Conservation (phyloP, 75 land plant genomes). For the Selaginella tamariscina region DNA sequence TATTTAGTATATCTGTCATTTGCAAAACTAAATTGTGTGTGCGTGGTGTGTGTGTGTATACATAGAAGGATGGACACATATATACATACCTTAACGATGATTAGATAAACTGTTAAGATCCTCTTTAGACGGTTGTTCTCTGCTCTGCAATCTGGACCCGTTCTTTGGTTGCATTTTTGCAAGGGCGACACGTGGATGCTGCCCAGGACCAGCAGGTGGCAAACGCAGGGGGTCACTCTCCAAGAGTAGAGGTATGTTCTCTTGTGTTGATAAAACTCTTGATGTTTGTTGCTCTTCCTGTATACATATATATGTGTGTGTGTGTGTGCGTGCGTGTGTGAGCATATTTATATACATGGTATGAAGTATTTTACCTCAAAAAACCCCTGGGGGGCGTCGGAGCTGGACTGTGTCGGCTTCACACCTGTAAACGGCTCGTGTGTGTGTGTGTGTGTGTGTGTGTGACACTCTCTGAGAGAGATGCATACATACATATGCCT, state of each 20-base stretch:
- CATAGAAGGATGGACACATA: not conserved
- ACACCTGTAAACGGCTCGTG: conserved; percentile 47
- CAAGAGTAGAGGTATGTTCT: not conserved
- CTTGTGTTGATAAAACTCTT: not conserved
- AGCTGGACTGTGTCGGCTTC: conserved; percentile 63
- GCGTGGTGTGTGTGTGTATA: conserved; percentile 11
- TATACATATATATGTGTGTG: too few relatives aligned
- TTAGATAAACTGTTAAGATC: conserved; percentile 31
- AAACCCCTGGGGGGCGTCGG: conserved; percentile 1
- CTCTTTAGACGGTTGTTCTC: conserved; percentile 76
- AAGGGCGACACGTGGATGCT: conserved; percentile 25
- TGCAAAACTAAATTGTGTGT: too few relatives aligned
- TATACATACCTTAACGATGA: not conserved
- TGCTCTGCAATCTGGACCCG: conserved; percentile 54
- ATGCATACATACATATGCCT: not conserved
- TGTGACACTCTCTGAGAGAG: not conserved
- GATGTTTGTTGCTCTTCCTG: not conserved
- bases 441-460: conserved; percentile 3
- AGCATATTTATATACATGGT: too few relatives aligned
- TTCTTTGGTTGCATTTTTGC: conserved; percentile 48
- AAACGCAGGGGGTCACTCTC: not conserved
- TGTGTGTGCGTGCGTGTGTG: too few relatives aligned
- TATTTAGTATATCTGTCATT: too few relatives aligned
- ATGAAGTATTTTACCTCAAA: not conserved
- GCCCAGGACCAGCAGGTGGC: conserved; percentile 37